Conservation (phyloP, 345 rosid species). For the Gossypium thurberi region DNA sequence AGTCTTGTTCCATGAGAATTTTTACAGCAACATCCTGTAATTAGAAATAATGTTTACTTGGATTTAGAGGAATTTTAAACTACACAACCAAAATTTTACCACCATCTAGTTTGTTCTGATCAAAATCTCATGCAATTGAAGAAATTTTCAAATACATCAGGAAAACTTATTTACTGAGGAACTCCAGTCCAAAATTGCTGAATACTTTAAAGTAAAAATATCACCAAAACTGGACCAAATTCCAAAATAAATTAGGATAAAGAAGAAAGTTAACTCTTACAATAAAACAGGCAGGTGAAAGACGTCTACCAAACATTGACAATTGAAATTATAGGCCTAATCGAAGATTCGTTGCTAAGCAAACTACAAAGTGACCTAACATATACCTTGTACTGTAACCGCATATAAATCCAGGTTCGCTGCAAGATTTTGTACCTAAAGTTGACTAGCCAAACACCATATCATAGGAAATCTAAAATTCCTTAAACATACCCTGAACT, state of each 20-base stretch:
- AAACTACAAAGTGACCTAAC: background rate
- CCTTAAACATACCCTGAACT: background rate
- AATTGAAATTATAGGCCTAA: background rate
- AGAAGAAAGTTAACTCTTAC: background rate
- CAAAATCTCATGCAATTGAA: background rate
- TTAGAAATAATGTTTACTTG: constrained; percentile 10
- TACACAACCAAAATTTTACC: background rate
- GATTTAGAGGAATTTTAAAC: background rate
- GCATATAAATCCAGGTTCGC: background rate
- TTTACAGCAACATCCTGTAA: constrained; percentile 98
- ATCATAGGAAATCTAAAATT: background rate
- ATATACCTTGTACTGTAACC: background rate
- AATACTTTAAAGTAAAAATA: background rate
- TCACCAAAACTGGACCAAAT: background rate
- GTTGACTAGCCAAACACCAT: background rate
- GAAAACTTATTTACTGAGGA: background rate
- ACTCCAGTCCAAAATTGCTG: background rate
- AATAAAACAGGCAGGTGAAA: background rate
- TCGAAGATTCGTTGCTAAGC: background rate
- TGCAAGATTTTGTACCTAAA: background rate
- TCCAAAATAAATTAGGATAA: background rate
- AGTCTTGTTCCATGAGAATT: constrained; percentile 99
- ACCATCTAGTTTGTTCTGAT: background rate
- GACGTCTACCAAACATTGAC: background rate
- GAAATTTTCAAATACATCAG: background rate